Base-by-base conservation (phyloP, 306 rosid genomes). In the Styphnolobium japonicum region DNA sequence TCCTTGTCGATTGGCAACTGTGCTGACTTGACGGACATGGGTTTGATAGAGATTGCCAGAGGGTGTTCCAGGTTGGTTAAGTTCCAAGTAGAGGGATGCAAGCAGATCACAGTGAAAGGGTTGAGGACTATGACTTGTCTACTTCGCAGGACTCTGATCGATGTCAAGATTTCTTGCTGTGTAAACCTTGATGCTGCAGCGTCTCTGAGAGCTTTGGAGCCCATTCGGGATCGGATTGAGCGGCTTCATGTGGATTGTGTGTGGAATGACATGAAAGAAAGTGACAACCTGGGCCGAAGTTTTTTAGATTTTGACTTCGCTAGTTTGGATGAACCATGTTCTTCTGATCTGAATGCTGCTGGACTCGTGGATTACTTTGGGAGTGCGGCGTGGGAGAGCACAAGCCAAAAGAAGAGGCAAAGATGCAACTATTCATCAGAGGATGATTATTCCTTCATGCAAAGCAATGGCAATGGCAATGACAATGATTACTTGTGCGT, bases 181-280 rank as follows among this genome's bases (percentile, higher is more conserved):
- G 51, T 80, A 27, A 94, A 92, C 77, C 91, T 92, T 1, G 87
- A 90, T 25, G 84, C 96, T 0, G 80, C 85, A 0, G 88, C 88
- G 0, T 84, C 94, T 25, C 71, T 92, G 53, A 79, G 85, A 55
- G 95, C 98, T 10, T 43, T 92, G 84, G 98, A 90, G 83, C 98
- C 94, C 0, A 84, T 95, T 70, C 85, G 87, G 0, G 87, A 85
- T 51, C 84, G 89, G 77, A 82, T 95, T 76, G 88, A 80, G 70
- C 83, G 96, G 51, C 96, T 95, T 63, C 98, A 92, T 37, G 73
- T 92, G 22, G 98, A 92, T 76, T 95, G 98, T 64, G 85, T 95
- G 23, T 95, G 98, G 98, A 81, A 79, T 49, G 76, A 57, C 39
- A 60, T 78, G 71, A 78, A 53, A 45, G 90, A 82, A 57, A 72